Evolutionary conservation across 495 filamentous ascomycete genomes (phyloP).

Genomic region (Penicillium fimorum): DNA sequence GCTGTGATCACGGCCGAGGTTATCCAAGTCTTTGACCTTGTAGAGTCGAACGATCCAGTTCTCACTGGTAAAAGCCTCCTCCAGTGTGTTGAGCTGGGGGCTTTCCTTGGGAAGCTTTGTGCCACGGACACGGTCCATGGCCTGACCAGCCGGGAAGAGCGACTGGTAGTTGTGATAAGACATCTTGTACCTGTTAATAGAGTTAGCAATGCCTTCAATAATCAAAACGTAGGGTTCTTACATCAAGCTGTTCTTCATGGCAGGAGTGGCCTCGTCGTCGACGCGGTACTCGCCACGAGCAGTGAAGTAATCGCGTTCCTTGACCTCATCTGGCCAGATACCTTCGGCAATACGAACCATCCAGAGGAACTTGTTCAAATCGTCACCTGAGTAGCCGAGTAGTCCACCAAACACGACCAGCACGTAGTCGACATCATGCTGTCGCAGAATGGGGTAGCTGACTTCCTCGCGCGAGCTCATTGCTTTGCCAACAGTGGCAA

Average conservation of each 20-base stretch:
- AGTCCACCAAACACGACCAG: constrained; percentile 96
- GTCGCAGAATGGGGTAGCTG: constrained; percentile 95
- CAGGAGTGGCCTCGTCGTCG: constrained; percentile 89
- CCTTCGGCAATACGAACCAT: constrained; percentile 99
- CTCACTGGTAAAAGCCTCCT: constrained; percentile 98
- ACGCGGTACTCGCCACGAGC: constrained; percentile 92
- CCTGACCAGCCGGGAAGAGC: constrained; percentile 90
- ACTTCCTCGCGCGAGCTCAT: constrained; percentile 98
- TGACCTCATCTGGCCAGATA: constrained; percentile 99
- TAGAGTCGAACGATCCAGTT: constrained; percentile 99
- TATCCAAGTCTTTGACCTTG: constrained; percentile 99
- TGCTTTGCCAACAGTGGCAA: constrained; percentile 98
- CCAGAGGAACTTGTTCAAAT: constrained; percentile 99
- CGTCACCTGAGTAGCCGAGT: constrained; percentile 97
- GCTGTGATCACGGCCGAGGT: constrained; percentile 85
- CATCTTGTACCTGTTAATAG: constrained; percentile 90
- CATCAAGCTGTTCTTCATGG: constrained; percentile 99
- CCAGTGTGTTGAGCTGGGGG: constrained; percentile 81
- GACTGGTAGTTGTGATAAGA: constrained; percentile 96
- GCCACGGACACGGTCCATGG: constrained; percentile 85
- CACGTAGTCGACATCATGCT: constrained; percentile 98
- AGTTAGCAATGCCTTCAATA: constrained; percentile 35
- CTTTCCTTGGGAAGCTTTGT: constrained; percentile 78
- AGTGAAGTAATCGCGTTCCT: constrained; percentile 96
- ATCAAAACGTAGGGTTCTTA: constrained; percentile 46